These are phyloP conservation scores for Termitomyces sp. DNA, from an alignment of 768 basidiomycete species.

Conservation along the genomic window DNA sequence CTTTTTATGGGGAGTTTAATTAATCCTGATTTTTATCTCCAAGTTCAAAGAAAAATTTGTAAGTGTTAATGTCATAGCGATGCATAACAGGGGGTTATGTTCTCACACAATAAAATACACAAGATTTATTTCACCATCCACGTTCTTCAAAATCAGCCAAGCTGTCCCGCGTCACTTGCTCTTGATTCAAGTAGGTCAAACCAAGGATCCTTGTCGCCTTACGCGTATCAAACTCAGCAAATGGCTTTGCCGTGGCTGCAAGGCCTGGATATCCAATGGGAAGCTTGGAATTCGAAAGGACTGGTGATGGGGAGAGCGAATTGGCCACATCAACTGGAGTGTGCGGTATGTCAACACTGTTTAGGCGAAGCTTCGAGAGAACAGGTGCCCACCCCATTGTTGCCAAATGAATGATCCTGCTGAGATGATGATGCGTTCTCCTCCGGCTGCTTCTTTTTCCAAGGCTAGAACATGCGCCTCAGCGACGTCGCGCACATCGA, in stretches of 20 bases:
- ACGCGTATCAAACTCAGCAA: slow-evolving; percentile 22
- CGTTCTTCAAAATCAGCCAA: slow-evolving; percentile 35
- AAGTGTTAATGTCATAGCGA: background rate
- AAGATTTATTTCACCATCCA: slow-evolving; percentile 27
- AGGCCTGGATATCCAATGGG: slow-evolving; percentile 29
- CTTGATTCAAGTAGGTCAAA: slow-evolving; percentile 33
- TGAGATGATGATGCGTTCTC: slow-evolving; percentile 44
- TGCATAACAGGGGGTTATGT: background rate
- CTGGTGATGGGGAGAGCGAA: slow-evolving; percentile 21
- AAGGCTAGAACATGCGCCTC: slow-evolving; percentile 46
- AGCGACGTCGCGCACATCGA: slow-evolving; percentile 45
- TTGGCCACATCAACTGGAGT: slow-evolving; percentile 31
- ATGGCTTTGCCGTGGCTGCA: slow-evolving; percentile 19
- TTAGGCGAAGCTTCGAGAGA: background rate
- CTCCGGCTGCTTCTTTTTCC: slow-evolving; percentile 39
- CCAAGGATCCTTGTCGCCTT: slow-evolving; percentile 37
- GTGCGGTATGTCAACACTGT: background rate
- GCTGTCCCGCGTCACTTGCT: slow-evolving; percentile 34
- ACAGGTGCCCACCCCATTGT: slow-evolving; percentile 19
- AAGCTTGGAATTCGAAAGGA: slow-evolving; percentile 18
- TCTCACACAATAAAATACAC: background rate
- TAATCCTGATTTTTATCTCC: background rate
- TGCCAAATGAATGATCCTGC: slow-evolving; percentile 22
- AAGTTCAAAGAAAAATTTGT: background rate
- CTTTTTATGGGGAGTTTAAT: background rate